A percentile compares a stretch with the other conserved stretches of the same genome.
phyloP scores from a whole-genome alignment of 768 basidiomycete species.

The Phylloporus sp. region DNA sequence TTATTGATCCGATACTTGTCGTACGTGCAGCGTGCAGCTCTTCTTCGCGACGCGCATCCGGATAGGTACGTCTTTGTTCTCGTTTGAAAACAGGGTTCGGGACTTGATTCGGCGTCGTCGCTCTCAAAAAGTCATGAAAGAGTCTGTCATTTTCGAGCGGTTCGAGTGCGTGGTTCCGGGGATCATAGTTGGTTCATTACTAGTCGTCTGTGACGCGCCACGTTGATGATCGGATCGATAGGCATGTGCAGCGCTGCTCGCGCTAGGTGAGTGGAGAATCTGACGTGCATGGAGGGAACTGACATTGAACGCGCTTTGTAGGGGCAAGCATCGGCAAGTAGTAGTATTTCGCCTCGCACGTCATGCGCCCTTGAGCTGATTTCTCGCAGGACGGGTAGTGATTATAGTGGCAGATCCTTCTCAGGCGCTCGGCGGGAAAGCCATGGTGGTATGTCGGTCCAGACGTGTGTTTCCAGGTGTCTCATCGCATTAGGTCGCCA shows the following conservation, averaged over 20 bases:
- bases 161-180: conserved; percentile 1
- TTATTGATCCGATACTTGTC: too few species aligned
- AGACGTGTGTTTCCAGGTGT: not conserved
- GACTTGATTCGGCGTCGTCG: not conserved
- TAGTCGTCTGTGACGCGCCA: not conserved
- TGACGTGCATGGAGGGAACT: not conserved
- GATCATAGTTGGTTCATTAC: not conserved
- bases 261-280: not conserved
- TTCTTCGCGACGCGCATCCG: conserved; percentile 6
- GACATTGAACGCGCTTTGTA: too few species aligned
- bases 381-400: not conserved
- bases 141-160: not conserved
- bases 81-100: not conserved
- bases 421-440: not conserved
- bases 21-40: not conserved
- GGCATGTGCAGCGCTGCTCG: conserved; percentile 1
- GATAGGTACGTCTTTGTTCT: not conserved
- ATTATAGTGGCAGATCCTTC: not conserved
- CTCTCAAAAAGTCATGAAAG: not conserved
- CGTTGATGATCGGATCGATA: not conserved
- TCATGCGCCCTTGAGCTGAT: not conserved
- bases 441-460: not conserved
- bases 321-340: conserved; percentile 3
- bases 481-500: not conserved
- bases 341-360: not conserved